Percentiles rank a stretch among this genome's conserved stretches.
phyloP scores from a whole-genome alignment of 768 basidiomycete genomes.

The Tulasnella sp. region DNA sequence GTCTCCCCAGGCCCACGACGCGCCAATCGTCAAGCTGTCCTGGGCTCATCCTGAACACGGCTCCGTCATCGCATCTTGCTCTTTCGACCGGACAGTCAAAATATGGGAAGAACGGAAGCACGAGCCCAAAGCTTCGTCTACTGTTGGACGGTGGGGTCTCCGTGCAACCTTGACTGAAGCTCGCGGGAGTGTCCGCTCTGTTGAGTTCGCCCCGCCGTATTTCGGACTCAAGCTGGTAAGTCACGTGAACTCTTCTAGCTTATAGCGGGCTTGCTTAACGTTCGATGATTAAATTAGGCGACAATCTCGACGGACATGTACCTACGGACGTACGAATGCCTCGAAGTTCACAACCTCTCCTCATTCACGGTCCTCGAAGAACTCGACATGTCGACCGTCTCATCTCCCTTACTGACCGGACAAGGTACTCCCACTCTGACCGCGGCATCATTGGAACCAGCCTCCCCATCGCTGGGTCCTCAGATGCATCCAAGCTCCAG shows the following conservation, averaged over 20 bases:
- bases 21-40: conserved; percentile 76
- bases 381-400: conserved; percentile 68
- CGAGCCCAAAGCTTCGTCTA: conserved; percentile 39
- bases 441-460: conserved; percentile 45
- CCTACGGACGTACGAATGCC: conserved; percentile 87
- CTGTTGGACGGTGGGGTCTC: conserved; percentile 66
- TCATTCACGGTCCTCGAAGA: conserved; percentile 79
- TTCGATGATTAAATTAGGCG: conserved; percentile 55
- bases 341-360: conserved; percentile 57
- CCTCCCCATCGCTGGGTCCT: conserved; percentile 56
- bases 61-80: conserved; percentile 79
- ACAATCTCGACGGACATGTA: conserved; percentile 86
- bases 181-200: conserved; percentile 78
- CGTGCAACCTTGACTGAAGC: conserved; percentile 78
- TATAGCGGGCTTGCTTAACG: background rate
- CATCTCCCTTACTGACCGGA: conserved; percentile 44
- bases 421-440: conserved; percentile 31
- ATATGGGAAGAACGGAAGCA: conserved; percentile 68
- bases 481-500: background rate
- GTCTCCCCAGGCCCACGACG: conserved; percentile 50
- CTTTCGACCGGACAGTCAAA: conserved; percentile 90
- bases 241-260: conserved; percentile 21
- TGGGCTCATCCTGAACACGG: conserved; percentile 97
- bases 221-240: conserved; percentile 87
- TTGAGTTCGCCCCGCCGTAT: conserved; percentile 86